Evolutionary conservation across 345 rosid species (phyloP), one percentile per base, ranked within the genome.

Genomic region (Pistacia vera): DNA sequence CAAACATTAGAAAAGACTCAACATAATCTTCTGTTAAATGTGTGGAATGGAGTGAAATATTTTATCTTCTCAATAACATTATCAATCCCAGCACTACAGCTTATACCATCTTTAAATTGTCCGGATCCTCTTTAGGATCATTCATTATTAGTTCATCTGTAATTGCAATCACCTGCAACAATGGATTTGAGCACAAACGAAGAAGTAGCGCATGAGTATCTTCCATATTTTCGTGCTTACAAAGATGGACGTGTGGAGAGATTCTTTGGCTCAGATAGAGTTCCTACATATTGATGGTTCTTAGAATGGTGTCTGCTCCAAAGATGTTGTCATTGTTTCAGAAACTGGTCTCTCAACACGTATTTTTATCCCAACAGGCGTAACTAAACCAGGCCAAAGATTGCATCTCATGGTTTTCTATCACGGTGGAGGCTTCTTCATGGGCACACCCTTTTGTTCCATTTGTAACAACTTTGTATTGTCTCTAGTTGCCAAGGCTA

Each of bases 371-470:
- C 87, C 90, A 28, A 8, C 64, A 0, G 61, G 41, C 17, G 66
- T 14, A 11, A 11, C 11, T 6, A 13, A 60, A 18, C 73, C 56
- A 2, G 25, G 22, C 66, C 75, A 46, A 25, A 84, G 78, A 35
- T 81, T 81, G 9, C 86, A 89, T 18, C 66, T 84, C 55, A 67
- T 86, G 1, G 72, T 84, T 18, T 85, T 84, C 64, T 82, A 70
- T 46, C 91, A 86, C 11, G 86, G 87, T 8, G 89, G 88, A 22
- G 84, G 72, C 10, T 80, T 84, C 44, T 55, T 49, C 60, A 46
- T 86, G 44, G 83, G 77, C 11, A 64, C 78, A 0, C 76, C 88
- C 2, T 49, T 63, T 36, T 82, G 75, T 4, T 64, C 83, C 17
- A 13, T 60, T 0, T 81, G 78, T 64, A 82, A 83, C 41, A 65